Evolutionary conservation across 371 early-diverging fungal genomes (phyloP).

Genomic region (Mucor irregularis): DNA sequence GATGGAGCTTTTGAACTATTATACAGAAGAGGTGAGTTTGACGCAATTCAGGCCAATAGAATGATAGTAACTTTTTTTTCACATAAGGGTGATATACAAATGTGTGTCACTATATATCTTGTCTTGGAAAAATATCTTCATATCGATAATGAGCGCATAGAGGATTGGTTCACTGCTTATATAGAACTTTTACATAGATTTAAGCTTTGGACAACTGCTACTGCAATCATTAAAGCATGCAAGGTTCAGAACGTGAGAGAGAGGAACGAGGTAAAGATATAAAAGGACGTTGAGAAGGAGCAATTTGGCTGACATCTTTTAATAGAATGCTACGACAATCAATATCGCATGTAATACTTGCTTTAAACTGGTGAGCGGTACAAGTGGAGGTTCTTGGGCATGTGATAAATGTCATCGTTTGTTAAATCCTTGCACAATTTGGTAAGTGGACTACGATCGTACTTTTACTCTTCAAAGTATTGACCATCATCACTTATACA

Average conservation of each 20-base stretch:
- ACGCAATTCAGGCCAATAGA: background rate
- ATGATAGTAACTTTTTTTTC: background rate
- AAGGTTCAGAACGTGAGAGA: slow-evolving; percentile 54
- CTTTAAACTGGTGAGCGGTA: slow-evolving; percentile 62
- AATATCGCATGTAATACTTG: slow-evolving; percentile 75
- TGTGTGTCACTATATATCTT: slow-evolving; percentile 75
- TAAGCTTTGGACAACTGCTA: slow-evolving; percentile 71
- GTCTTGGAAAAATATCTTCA: slow-evolving; percentile 56
- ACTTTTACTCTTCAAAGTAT: background rate
- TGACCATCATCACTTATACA: slow-evolving; percentile 7
- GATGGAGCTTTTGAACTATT: slow-evolving; percentile 64
- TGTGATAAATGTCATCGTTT: slow-evolving; percentile 74
- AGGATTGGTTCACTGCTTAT: slow-evolving; percentile 75
- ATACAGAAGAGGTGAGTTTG: slow-evolving; percentile 65
- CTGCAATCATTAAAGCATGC: slow-evolving; percentile 63
- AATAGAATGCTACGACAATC: slow-evolving; percentile 73
- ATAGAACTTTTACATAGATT: slow-evolving; percentile 79
- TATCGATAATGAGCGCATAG: slow-evolving; percentile 50
- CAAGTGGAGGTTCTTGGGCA: slow-evolving; percentile 63
- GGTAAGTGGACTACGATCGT: slow-evolving; percentile 39
- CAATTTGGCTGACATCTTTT: background rate
- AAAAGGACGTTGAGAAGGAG: background rate
- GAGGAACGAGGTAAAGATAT: slow-evolving; percentile 52
- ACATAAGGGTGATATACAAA: slow-evolving; percentile 76
- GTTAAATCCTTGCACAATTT: slow-evolving; percentile 71